Evolutionary conservation across 2,329 filamentous ascomycete species (phyloP), one percentile per base, ranked within the genome.

Genomic region (Decorospora gaudefroyi): DNA sequence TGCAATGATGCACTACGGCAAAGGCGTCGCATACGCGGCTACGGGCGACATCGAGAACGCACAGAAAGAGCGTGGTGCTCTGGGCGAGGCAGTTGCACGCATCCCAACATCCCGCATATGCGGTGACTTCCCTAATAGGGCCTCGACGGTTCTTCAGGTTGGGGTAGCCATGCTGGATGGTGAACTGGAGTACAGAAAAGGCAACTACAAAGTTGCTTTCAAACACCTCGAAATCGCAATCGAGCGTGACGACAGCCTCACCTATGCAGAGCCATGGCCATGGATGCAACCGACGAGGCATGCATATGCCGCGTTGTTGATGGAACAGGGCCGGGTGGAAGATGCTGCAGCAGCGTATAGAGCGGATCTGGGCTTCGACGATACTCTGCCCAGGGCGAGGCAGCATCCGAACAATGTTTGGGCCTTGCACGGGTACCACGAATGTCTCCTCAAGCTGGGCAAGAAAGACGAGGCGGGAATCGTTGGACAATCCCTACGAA

Each of bases 231-330:
- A 78, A 1, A 72, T 72, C 8, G 78, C 85, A 0, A 81, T 87
- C 15, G 61, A 70, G 1, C 74, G 80, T 2, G 84, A 88, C 50
- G 85, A 87, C 56, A 68, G 65, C 0, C 74, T 90, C 18, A 82
- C 81, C 0, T 90, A 87, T 49, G 83, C 85, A 34, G 87, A 90
- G 62, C 87, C 87, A 0, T 89, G 86, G 86, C 84, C 84, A 0
- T 90, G 86, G 86, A 88, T 90, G 85, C 84, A 87, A 61, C 86
- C 86, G 0, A 80, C 82, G 0, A 75, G 85, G 3, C 86, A 90
- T 64, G 86, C 86, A 0, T 85, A 85, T 36, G 86, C 83, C 1
- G 86, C 86, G 0, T 72, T 90, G 3, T 64, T 88, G 19, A 73
- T 88, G 9, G 86, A 90, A 60, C 85, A 86, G 58, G 81, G 78